Evolutionary conservation across 2,329 filamentous ascomycete species (phyloP), one percentile per base, ranked within the genome.

Genomic region (Aspergillus ochraceus): DNA sequence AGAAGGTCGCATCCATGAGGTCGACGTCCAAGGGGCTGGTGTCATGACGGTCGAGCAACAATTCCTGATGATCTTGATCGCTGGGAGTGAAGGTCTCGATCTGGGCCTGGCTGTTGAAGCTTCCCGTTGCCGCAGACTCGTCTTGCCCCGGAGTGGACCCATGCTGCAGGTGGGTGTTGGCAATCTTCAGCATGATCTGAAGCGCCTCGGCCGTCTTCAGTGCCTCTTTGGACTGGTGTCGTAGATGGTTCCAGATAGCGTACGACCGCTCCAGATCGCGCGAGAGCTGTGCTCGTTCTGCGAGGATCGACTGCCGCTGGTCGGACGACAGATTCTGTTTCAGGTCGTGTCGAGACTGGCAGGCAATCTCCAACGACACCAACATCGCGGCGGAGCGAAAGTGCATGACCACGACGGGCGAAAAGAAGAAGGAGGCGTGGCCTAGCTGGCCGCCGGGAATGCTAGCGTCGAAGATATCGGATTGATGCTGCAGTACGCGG

Each of bases 401-500:
- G 50, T 62, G 55, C 39, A 58, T 59, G 14, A 60, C 49, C 1
- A 59, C 57, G 11, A 59, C 50, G 8, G 64, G 60, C 1, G 60
- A 57, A 50, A 63, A 61, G 36, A 66, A 66, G 36, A 61, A 66
- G 17, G 60, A 60, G 10, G 52, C 52, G 19, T 54, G 57, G n/a
- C 58, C 26, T 8, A 60, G 24, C 29, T 83, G 73, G 4, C 80
- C 81, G 1, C 83, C 83, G 0, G 84, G 83, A 54, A 78, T 77
- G 6, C 76, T 79, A 26, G 81, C 79, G 29, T 78, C 71, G 62
- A 80, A 78, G 17, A 85, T 72, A 3, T 79, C 74, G 17, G 78
- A 73, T 46, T 85, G 82, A 58, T 81, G 77, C 4, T 76, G 68
- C 2, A 84, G 72, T 2, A 83, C 76, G 20, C 74, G 68, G 49